Percentiles rank a stretch among this genome's conserved stretches.
These are phyloP conservation scores for Zoysia japonica DNA, from an alignment of 176 grass and related monocot genomes.

Conservation along the genomic window DNA sequence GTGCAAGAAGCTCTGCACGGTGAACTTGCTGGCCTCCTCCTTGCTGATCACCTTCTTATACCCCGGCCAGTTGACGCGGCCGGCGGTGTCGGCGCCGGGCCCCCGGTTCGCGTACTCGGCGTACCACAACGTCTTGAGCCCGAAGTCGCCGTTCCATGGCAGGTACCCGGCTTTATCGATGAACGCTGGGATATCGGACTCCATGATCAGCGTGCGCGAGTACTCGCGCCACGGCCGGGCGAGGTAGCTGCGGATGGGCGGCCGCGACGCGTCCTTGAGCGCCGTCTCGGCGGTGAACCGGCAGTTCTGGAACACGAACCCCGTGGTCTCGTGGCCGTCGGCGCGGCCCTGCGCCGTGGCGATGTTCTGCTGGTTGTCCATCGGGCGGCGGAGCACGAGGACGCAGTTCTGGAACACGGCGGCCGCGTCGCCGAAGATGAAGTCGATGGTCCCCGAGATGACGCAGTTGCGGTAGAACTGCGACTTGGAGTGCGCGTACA, in stretches of 20 bases:
- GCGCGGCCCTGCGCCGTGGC: conserved; percentile 64
- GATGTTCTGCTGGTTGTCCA: conserved; percentile 87
- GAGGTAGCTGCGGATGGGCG: conserved; percentile 45
- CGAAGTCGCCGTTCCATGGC: conserved; percentile 54
- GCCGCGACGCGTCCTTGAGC: conserved; percentile 22
- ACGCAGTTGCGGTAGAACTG: conserved; percentile 74
- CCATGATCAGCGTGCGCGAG: conserved; percentile 68
- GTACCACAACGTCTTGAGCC: conserved; percentile 57
- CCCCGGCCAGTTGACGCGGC: conserved; percentile 57
- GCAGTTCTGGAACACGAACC: conserved; percentile 53
- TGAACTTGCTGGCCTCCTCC: conserved; percentile 49
- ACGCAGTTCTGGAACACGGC: conserved; percentile 71
- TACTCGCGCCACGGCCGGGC: conserved; percentile 62
- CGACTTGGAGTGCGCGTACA: conserved; percentile 53
- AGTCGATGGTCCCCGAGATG: conserved; percentile 61
- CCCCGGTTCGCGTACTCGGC: conserved; percentile 68
- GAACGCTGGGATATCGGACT: conserved; percentile 49
- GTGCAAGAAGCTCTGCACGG: conserved; percentile 56
- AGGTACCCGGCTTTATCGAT: conserved; percentile 57
- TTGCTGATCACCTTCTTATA: conserved; percentile 52
- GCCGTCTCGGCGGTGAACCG: conserved; percentile 40
- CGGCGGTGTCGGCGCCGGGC: conserved; percentile 37
- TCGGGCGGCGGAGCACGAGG: conserved; percentile 52
- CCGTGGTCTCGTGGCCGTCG: conserved; percentile 46
- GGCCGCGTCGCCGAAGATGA: conserved; percentile 59